Evolutionary conservation across 139 green algal genomes (phyloP), one percentile per base, ranked within the genome.

Genomic region (Micromonas commoda): DNA sequence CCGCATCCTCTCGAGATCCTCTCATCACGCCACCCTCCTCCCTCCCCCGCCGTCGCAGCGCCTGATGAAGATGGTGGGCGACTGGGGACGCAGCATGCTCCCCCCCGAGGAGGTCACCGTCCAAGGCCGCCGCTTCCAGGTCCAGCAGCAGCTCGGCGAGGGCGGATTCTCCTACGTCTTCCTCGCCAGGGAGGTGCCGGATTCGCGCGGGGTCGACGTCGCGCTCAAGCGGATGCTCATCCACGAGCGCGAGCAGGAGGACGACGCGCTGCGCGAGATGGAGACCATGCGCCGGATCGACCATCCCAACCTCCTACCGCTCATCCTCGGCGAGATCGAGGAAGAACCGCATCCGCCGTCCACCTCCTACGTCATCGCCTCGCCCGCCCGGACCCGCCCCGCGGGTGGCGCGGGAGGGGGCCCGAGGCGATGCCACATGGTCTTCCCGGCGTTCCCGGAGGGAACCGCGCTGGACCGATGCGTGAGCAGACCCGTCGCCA

Each of bases 181-280:
- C 71, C 71, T 77, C 28, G 71, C 45, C 9, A 9, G 45, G 9
- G 45, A 57, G 16, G 16, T 34, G 3, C n/a, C 20, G 32, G 35
- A 65, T 65, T 65, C 20, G 13, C 20, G 33, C 6, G 13, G 32
- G 24, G 26, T 66, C 24, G 71, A 77, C 35, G 65, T 38, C 60
- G 71, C 71, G 23, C 21, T 77, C 20, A 77, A 77, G 71, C 45
- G 60, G 32, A 77, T 77, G 35, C 52, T 77, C 20, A 52, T 52
- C 21, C 71, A 77, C 32, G 60, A 28, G 23, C 24, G 24, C 13
- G 71, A 77, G 35, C 71, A 77, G 31, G 20, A 65, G 37, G 71
- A 65, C 35, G n/a, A 26, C 35, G 34, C 34, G 4, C 54, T 66
- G 35, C 65, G 26, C 29, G 71, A 77, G 71, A 64, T 77, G 4